A percentile compares a stretch with the other conserved stretches of the same genome.
Conservation (phyloP, 768 basidiomycete species). For the Amyloporia xantha region DNA sequence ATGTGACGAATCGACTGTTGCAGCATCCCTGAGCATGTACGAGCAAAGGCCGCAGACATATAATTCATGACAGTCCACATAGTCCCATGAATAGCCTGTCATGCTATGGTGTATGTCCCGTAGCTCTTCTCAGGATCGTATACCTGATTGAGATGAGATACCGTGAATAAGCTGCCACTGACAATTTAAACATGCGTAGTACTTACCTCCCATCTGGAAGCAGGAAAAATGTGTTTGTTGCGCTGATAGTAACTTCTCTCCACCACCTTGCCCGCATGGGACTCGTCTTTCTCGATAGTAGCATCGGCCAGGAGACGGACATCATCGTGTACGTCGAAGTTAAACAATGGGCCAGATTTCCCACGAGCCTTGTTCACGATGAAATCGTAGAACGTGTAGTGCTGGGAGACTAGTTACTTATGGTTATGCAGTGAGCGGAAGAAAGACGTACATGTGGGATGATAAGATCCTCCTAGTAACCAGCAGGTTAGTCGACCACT, state of each 20-base stretch:
- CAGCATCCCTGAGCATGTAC: too few species aligned
- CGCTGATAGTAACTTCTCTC: constrained; percentile 93
- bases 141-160: constrained; percentile 38
- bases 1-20: too few species aligned
- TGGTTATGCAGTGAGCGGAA: neutral
- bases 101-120: constrained; percentile 82
- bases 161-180: neutral
- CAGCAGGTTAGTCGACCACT: constrained; percentile 9
- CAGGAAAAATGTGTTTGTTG: constrained; percentile 97
- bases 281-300: constrained; percentile 95
- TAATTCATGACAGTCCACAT: too few species aligned
- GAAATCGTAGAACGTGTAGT: constrained; percentile 97
- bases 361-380: constrained; percentile 98
- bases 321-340: constrained; percentile 99
- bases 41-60: too few species aligned
- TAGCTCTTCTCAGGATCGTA: constrained; percentile 94
- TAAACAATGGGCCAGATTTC: constrained; percentile 96
- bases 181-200: neutral
- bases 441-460: constrained; percentile 76
- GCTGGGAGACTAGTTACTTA: constrained; percentile 38
- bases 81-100: too few species aligned
- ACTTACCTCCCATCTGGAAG: constrained; percentile 90
- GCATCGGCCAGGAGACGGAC: constrained; percentile 92
- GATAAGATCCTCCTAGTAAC: constrained; percentile 84
- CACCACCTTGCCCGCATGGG: constrained; percentile 97